Base-by-base conservation (phyloP, 1,284 basidiomycete species). In the Ceratobasidium sp. region DNA sequence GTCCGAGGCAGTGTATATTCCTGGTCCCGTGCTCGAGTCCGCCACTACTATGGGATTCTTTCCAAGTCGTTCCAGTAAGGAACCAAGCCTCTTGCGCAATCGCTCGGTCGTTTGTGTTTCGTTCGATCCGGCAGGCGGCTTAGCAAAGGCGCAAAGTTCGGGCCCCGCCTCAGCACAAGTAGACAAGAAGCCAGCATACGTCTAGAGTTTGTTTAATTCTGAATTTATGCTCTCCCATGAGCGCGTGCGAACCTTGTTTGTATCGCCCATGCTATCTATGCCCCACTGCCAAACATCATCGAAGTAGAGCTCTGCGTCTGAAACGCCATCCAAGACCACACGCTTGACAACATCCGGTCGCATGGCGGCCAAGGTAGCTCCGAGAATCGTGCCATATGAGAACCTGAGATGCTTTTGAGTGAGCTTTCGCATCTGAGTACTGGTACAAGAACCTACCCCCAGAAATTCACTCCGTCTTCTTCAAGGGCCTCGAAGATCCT, bases 311-410 rank as follows among this genome's bases (percentile, higher is more conserved):
- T 62, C 60, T 5, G 71, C 30, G 30, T 73, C 55, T 12, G 72
- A 72, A 1, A 78, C 77, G 1, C 69, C 71, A 21, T 77, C 77
- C 0, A 77, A 74, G 32, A 76, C 77, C 76, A 78, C 76, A 6
- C 76, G 76, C 14, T 72, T 64, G 30, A 67, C 62, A 16, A 72
- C n/a, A 28, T 67, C 45, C 5, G 72, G 72, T 9, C 36, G 36
- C 34, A 72, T 58, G 1, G 61, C 62, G 3, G 75, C 72, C 53
- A 78, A 78, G 0, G 75, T 77, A 3, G 77, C 74, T 16, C 77
- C 77, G 10, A 78, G 62, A 16, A 76, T 76, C 0, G 77, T 78
- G 1, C 77, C 77, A 46, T 78, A 76, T 28, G 74, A 76, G 65
- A 32, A 70, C 23, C 62, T 34, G 3, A 0, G 12, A 10, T n/a